Evolutionary conservation across 371 early-diverging fungal genomes (phyloP).

Genomic region (Mucor saturninus): DNA sequence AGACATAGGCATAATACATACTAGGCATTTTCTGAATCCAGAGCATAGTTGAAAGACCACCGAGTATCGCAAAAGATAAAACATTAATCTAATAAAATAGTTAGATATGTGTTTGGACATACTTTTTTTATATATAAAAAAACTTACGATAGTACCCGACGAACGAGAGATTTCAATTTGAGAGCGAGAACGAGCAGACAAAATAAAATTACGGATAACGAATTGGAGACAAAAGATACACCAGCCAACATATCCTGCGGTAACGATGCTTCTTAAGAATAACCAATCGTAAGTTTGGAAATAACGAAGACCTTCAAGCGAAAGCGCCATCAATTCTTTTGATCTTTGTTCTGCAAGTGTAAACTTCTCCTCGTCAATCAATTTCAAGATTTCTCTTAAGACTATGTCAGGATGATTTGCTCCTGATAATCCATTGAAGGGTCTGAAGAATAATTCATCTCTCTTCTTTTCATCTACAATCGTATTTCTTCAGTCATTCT

Average conservation of each 20-base stretch:
- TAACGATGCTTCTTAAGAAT: constrained; percentile 82
- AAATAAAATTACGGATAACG: constrained; percentile 60
- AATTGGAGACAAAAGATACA: constrained; percentile 82
- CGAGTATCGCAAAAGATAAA: constrained; percentile 45
- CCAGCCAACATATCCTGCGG: constrained; percentile 94
- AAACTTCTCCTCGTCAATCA: constrained; percentile 66
- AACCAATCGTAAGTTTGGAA: constrained; percentile 97
- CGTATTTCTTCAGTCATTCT: background rate
- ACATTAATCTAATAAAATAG: constrained; percentile 45
- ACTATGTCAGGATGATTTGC: constrained; percentile 54
- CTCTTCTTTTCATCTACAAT: constrained; percentile 68
- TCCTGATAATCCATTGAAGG: constrained; percentile 67
- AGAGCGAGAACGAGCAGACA: background rate
- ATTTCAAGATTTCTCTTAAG: constrained; percentile 60
- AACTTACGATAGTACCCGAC: constrained; percentile 14
- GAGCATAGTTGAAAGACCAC: constrained; percentile 54
- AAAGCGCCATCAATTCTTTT: constrained; percentile 60
- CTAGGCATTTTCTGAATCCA: constrained; percentile 76
- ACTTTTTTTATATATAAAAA: background rate
- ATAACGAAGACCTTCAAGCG: constrained; percentile 88
- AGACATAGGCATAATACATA: constrained; percentile 85
- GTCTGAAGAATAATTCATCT: constrained; percentile 78
- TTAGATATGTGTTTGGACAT: background rate
- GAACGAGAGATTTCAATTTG: constrained; percentile 2
- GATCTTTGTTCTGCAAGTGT: constrained; percentile 70